Percentiles rank a stretch among this genome's conserved stretches.
Evolutionary conservation across 169 alveolate genomes (phyloP).

Genomic region (Plasmodium gonderi): DNA sequence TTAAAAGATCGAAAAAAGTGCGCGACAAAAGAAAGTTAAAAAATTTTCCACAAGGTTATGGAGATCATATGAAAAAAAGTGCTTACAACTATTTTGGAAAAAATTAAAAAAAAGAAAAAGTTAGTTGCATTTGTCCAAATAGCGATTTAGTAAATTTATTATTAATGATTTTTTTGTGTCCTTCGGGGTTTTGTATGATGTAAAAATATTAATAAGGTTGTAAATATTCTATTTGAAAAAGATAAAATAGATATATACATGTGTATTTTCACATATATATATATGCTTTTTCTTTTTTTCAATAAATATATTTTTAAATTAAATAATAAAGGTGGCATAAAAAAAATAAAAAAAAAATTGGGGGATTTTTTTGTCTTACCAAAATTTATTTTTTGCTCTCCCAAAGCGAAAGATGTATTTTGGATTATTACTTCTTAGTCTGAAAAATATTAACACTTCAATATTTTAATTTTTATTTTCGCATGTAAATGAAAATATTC

Average conservation of each 20-base stretch:
- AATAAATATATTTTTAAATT: neutral
- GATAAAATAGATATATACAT: neutral
- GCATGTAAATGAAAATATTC: neutral
- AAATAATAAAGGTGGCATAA: neutral
- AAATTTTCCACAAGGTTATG: neutral
- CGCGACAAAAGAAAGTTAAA: neutral
- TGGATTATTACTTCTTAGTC: slow-evolving; percentile 5
- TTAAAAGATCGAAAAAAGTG: neutral
- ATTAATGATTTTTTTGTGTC: slow-evolving; percentile 15
- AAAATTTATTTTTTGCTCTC: slow-evolving; percentile 9
- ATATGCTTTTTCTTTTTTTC: neutral
- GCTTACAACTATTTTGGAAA: slow-evolving; percentile 30
- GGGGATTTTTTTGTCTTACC: slow-evolving; percentile 7
- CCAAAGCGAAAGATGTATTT: slow-evolving; percentile 13
- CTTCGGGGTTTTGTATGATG: neutral
- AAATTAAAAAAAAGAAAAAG: neutral
- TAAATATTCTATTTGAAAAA: neutral
- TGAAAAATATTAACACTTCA: neutral
- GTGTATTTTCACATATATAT: neutral
- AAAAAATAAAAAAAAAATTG: neutral
- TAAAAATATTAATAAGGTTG: neutral
- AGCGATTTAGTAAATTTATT: neutral
- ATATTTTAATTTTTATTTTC: slow-evolving; percentile 14
- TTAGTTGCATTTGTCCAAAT: neutral
- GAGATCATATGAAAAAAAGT: neutral